Percentiles rank a stretch among this genome's conserved stretches.
Evolutionary conservation across 345 rosid species (phyloP).

Genomic region (Euphorbia pulcherrima): DNA sequence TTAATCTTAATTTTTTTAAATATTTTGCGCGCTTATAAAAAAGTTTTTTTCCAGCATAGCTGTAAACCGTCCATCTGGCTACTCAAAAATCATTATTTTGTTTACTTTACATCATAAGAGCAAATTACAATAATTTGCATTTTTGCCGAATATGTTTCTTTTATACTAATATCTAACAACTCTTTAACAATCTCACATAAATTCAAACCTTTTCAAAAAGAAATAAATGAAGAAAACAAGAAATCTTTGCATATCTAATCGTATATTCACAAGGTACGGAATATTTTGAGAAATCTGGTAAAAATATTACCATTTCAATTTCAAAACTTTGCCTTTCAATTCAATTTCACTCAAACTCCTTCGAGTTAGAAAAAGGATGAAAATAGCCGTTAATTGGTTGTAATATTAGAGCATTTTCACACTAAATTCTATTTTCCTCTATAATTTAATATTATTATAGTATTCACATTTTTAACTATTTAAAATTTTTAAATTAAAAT

Average conservation of each 20-base stretch:
- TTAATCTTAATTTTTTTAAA: too few species aligned
- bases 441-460: too few species aligned
- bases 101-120: neutral
- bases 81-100: neutral
- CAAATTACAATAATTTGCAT: neutral
- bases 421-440: too few species aligned
- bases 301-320: neutral
- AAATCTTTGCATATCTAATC: neutral
- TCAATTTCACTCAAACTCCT: neutral
- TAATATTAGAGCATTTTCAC: neutral
- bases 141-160: neutral
- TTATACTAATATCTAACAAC: too few species aligned
- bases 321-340: neutral
- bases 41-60: neutral
- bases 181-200: neutral
- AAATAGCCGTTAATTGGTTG: conserved; percentile 17
- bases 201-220: neutral
- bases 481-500: too few species aligned
- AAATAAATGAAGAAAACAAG: neutral
- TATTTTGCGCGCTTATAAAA: too few species aligned
- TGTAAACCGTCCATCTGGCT: neutral
- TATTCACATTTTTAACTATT: too few species aligned
- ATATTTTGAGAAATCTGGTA: neutral
- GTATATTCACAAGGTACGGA: neutral
- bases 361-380: neutral